phyloP scores from a whole-genome alignment of 345 rosid species.

The Excoecaria agallocha region DNA sequence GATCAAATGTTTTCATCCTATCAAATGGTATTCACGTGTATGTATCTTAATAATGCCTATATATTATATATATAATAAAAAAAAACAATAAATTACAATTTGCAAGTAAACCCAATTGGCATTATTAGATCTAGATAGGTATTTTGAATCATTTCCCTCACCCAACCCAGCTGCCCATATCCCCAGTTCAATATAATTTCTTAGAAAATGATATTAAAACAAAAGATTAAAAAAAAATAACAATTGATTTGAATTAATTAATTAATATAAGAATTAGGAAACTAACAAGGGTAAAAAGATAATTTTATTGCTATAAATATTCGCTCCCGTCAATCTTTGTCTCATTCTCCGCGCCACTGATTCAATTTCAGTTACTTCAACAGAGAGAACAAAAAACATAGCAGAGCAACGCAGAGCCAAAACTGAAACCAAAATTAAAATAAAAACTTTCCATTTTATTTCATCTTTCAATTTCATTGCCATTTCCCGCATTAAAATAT shows the following conservation, averaged over 20 bases:
- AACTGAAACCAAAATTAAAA: neutral
- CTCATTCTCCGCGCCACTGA: slow-evolving; percentile 19
- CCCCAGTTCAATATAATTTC: neutral
- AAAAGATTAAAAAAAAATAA: neutral
- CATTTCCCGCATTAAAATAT: neutral
- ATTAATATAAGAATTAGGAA: too few relatives aligned
- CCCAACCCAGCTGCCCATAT: slow-evolving; percentile 5
- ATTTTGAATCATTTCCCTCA: neutral
- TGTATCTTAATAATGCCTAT: too few relatives aligned
- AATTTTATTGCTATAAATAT: neutral
- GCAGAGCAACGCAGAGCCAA: neutral
- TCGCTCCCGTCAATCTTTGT: slow-evolving; percentile 32
- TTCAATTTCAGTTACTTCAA: slow-evolving; percentile 19
- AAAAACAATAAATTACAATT: neutral
- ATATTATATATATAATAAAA: neutral
- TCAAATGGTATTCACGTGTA: too few relatives aligned
- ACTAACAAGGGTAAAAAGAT: slow-evolving; percentile 18
- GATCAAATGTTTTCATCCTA: too few relatives aligned
- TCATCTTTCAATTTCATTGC: neutral
- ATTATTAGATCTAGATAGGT: neutral
- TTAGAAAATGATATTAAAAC: neutral
- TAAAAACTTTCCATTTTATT: too few relatives aligned
- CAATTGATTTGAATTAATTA: neutral
- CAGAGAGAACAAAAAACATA: neutral
- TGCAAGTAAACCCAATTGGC: neutral